Evolutionary conservation across 75 land plant genomes (phyloP).

Genomic region (Cupressus sempervirens): DNA sequence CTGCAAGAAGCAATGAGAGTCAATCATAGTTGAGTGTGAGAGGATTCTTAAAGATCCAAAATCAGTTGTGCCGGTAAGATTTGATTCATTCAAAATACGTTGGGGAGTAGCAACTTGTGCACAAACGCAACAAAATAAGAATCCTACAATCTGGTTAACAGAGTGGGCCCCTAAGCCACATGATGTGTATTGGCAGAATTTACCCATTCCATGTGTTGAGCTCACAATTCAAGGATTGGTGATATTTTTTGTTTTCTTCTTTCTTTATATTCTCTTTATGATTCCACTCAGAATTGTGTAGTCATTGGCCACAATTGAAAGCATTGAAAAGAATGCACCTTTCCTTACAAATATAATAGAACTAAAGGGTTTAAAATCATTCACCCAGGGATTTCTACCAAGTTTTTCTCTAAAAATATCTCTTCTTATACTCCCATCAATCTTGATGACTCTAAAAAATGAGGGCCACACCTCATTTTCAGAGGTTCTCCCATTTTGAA

Average conservation of each 20-base stretch:
- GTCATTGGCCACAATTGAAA: conserved; percentile 82
- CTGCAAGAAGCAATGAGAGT: too few species aligned
- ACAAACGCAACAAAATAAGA: conserved; percentile 87
- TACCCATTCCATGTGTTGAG: conserved; percentile 77
- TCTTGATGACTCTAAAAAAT: too few species aligned
- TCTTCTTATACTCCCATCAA: too few species aligned
- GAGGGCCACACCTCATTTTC: too few species aligned
- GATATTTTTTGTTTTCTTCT: conserved; percentile 61
- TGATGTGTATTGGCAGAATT: conserved; percentile 89
- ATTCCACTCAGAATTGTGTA: conserved; percentile 90
- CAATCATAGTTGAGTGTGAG: conserved; percentile 44
- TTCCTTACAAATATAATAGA: conserved; percentile 40
- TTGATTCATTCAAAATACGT: conserved; percentile 88
- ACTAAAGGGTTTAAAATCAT: too few species aligned
- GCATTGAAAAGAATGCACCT: conserved; percentile 55
- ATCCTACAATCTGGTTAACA: conserved; percentile 92
- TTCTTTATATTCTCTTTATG: conserved; percentile 82
- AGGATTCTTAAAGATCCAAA: conserved; percentile 48
- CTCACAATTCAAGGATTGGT: conserved; percentile 59
- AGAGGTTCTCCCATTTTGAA: too few species aligned
- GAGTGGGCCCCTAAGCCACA: conserved; percentile 95
- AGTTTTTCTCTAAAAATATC: too few species aligned
- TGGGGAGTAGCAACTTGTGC: conserved; percentile 97
- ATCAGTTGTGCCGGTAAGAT: conserved; percentile 81
- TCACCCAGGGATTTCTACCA: too few species aligned